phyloP scores from a whole-genome alignment of 805 yeast genomes.

The Kodamaea fukazawae region DNA sequence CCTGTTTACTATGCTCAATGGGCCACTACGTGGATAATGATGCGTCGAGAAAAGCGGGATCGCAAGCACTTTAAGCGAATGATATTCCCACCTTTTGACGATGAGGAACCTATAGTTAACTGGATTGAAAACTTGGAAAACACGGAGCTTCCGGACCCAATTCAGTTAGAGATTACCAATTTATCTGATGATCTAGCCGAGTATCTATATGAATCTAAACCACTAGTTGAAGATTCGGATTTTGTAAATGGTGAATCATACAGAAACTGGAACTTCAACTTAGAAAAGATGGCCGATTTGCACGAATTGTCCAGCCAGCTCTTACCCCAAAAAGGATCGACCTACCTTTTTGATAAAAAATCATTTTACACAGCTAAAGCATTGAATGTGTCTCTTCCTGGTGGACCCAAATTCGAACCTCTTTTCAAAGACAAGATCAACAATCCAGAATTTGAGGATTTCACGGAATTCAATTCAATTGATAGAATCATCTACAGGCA shows the following conservation, averaged over 20 bases:
- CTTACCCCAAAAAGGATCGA: constrained; percentile 39
- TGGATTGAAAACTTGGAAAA: constrained; percentile 80
- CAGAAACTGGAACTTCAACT: constrained; percentile 62
- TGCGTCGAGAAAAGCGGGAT: constrained; percentile 93
- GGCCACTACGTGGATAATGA: constrained; percentile 89
- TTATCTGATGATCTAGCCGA: constrained; percentile 61
- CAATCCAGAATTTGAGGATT: constrained; percentile 66
- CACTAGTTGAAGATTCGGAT: constrained; percentile 55
- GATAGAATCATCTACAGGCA: constrained; percentile 81
- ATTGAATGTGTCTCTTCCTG: constrained; percentile 81
- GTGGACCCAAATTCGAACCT: constrained; percentile 96
- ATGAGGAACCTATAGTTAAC: constrained; percentile 89
- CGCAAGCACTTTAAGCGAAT: constrained; percentile 85
- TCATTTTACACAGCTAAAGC: constrained; percentile 91
- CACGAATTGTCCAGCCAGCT: constrained; percentile 71
- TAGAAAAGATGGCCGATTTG: constrained; percentile 61
- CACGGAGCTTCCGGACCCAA: constrained; percentile 68
- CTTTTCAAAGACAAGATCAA: constrained; percentile 59
- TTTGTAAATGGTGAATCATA: constrained; percentile 77
- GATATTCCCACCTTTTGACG: constrained; percentile 95
- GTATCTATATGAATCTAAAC: constrained; percentile 81
- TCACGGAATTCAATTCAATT: constrained; percentile 84
- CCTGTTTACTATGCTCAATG: constrained; percentile 93
- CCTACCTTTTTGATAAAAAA: constrained; percentile 69
- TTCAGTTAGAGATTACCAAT: constrained; percentile 59